Evolutionary conservation across 306 rosid genomes (phyloP).

Genomic region (Citrullus amarus): DNA sequence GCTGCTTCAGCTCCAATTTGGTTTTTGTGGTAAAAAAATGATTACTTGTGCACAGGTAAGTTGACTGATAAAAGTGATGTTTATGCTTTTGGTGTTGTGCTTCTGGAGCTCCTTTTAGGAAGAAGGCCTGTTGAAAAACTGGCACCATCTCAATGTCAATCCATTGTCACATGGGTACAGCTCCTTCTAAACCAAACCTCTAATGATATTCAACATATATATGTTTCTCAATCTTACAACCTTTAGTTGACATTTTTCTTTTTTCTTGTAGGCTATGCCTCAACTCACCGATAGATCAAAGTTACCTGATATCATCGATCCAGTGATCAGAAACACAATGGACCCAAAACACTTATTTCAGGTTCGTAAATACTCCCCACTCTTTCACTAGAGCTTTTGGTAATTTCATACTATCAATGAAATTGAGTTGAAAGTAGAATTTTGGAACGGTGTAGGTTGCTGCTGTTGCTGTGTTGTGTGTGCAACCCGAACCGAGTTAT

Average conservation of each 20-base stretch:
- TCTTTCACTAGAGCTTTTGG: too few relatives aligned
- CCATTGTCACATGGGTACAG: constrained; percentile 93
- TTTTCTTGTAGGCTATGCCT: constrained; percentile 79
- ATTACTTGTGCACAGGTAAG: constrained; percentile 44
- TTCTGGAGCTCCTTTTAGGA: constrained; percentile 73
- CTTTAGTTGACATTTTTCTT: background rate
- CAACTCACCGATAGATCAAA: constrained; percentile 85
- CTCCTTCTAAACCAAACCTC: background rate
- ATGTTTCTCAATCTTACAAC: background rate
- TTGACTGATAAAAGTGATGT: constrained; percentile 95
- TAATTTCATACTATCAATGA: too few relatives aligned
- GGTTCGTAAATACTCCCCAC: constrained; percentile 24
- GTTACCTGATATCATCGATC: constrained; percentile 76
- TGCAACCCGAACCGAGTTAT: constrained; percentile 90
- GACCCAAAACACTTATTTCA: constrained; percentile 81
- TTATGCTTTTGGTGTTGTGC: constrained; percentile 84
- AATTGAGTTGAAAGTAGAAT: too few relatives aligned
- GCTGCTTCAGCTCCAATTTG: background rate
- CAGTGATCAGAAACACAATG: constrained; percentile 63
- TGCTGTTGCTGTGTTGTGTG: constrained; percentile 92
- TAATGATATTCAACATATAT: background rate
- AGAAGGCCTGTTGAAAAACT: constrained; percentile 81
- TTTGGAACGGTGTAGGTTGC: constrained; percentile 47
- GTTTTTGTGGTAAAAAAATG: background rate
- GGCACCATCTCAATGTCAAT: constrained; percentile 78